Evolutionary conservation across 352 stramenopile species (phyloP).

Genomic region (Salisapilia sapeloensis): DNA sequence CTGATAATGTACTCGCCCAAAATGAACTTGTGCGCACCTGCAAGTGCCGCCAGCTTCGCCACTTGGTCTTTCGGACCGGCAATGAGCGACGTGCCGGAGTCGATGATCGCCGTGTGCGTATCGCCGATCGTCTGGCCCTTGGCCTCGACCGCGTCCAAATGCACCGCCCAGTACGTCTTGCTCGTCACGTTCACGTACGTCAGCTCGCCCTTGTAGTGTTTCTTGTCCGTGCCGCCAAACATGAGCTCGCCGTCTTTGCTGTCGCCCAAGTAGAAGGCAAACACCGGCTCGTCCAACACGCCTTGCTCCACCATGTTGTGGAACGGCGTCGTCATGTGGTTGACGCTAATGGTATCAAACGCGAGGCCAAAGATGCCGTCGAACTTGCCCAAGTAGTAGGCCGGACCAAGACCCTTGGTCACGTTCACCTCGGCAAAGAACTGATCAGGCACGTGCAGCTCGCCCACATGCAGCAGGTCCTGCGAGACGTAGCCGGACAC

Average conservation of each 20-base stretch:
- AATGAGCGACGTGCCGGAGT: constrained; percentile 93
- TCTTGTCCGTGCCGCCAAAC: constrained; percentile 59
- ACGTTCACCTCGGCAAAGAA: constrained; percentile 94
- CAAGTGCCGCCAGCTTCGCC: constrained; percentile 52
- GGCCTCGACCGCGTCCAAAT: constrained; percentile 51
- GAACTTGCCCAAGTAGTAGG: constrained; percentile 93
- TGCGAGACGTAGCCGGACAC: constrained; percentile 87
- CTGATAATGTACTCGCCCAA: constrained; percentile 92
- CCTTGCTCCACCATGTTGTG: constrained; percentile 84
- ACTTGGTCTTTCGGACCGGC: constrained; percentile 85
- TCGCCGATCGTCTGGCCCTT: constrained; percentile 29
- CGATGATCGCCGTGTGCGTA: constrained; percentile 83
- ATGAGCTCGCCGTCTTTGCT: constrained; percentile 66
- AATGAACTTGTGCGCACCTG: constrained; percentile 86
- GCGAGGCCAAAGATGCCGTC: constrained; percentile 95
- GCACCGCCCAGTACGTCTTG: constrained; percentile 52
- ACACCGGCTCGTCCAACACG: constrained; percentile 80
- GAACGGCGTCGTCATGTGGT: constrained; percentile 87
- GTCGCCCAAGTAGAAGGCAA: constrained; percentile 94
- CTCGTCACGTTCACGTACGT: constrained; percentile 73
- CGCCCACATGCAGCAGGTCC: constrained; percentile 57
- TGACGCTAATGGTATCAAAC: constrained; percentile 89
- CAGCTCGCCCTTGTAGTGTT: constrained; percentile 90
- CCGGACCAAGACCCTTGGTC: constrained; percentile 88
- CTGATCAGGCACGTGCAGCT: constrained; percentile 55